Base-by-base conservation (phyloP, 2,329 filamentous ascomycete genomes). In the Pyrenophora graminea region DNA sequence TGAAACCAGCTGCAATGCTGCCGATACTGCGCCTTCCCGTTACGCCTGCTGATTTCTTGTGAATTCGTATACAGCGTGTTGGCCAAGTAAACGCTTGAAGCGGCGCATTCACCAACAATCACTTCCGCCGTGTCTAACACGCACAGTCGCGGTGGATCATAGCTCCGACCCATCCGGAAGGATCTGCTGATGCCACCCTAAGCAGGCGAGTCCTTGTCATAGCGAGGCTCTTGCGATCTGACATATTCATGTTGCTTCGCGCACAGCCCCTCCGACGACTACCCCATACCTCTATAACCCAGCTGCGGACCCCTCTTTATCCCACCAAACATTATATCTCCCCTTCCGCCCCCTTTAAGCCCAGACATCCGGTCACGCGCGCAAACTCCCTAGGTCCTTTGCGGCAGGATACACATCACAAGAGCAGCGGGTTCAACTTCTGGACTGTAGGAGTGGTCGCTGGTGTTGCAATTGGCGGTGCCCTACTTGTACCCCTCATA, bases 401-500 rank as follows among this genome's bases (percentile, higher is more conserved):
- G 41, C 39, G 23, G 38, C 33, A 21, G 21, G 40, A 50, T 43
- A 39, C 17, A 33, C 13, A 42, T 25, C 44, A 50, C 38, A 61
- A 58, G 30, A 60, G 59, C 41, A 73, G 70, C 53, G 63, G 63
- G 25, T 56, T 61, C 34, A 59, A 55, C 25, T 40, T 66, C 13
- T 66, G 66, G 55, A 64, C 67, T 38, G 63, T 56, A 30, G 55
- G 60, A 10, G 39, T 71, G 39, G 58, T 71, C 18, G 42, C 70
- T 46, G 63, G 63, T 34, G 57, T 74, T 61, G 65, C 69, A 23
- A 61, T 71, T 51, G 66, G 67, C 55, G 61, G 71, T 50, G 66
- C 67, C 17, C 39, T 72, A 21, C 57, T 73, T 30, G 55, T 64
- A 36, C 61, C 68, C 2, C 46, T 64, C 18, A 34, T 57, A 30